These are phyloP conservation scores for Gracilaria domingensis DNA, from an alignment of 23 red algal genomes.

Conservation along the genomic window DNA sequence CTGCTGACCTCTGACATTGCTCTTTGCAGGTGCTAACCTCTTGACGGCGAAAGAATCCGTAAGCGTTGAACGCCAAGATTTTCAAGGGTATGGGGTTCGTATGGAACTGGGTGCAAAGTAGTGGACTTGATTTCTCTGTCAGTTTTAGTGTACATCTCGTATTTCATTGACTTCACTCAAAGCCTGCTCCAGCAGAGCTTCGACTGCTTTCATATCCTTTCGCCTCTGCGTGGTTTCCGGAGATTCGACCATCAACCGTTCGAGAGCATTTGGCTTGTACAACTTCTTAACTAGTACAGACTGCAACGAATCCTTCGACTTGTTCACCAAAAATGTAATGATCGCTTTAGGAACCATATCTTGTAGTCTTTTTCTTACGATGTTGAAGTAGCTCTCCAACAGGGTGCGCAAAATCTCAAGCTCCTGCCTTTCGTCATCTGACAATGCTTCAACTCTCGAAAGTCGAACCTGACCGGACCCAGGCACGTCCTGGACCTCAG, in stretches of 20 bases:
- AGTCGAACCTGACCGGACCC: slow-evolving; percentile 38
- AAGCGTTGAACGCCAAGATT: too few relatives aligned
- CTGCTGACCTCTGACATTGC: too few relatives aligned
- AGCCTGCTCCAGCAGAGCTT: slow-evolving; percentile 73
- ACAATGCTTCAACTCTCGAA: slow-evolving; percentile 33
- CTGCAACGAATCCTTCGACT: slow-evolving; percentile 76
- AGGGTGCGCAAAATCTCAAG: slow-evolving; percentile 90
- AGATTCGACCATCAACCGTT: slow-evolving; percentile 81
- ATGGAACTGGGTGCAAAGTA: background rate
- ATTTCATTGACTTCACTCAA: slow-evolving; percentile 89
- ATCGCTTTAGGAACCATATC: slow-evolving; percentile 97
- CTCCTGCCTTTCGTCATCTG: slow-evolving; percentile 85
- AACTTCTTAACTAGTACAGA: slow-evolving; percentile 80
- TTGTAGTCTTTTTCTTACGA: slow-evolving; percentile 85
- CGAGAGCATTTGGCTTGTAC: slow-evolving; percentile 84
- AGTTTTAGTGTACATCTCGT: slow-evolving; percentile 70
- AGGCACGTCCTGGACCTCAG: background rate
- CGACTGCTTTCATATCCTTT: slow-evolving; percentile 74
- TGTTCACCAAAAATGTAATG: slow-evolving; percentile 94
- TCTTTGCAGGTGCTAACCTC: too few relatives aligned
- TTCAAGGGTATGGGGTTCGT: background rate
- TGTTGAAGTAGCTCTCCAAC: slow-evolving; percentile 95
- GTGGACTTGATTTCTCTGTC: background rate
- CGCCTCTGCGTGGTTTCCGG: slow-evolving; percentile 81
- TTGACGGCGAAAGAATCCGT: too few relatives aligned